These are phyloP conservation scores for Guadua angustifolia DNA, from an alignment of 176 grass and related monocot species.

Conservation along the genomic window DNA sequence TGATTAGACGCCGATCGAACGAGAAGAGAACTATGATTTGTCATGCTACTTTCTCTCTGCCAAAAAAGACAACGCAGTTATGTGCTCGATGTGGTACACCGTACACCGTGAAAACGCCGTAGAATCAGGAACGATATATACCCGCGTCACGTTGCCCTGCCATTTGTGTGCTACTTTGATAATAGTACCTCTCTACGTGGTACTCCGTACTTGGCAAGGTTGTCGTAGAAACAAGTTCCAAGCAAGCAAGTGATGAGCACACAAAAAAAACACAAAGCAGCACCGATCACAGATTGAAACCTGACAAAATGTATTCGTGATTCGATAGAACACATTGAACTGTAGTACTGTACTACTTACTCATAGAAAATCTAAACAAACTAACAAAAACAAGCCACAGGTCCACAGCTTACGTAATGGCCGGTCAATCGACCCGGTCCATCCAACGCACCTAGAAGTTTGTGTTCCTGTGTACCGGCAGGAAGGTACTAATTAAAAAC, in stretches of 20 bases:
- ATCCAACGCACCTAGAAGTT: conserved; percentile 8
- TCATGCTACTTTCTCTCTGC: background rate
- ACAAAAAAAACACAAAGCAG: background rate
- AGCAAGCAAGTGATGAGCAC: background rate
- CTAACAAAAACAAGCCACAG: background rate
- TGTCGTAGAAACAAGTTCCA: background rate
- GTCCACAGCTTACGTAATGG: background rate
- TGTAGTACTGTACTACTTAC: background rate
- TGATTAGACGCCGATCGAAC: background rate
- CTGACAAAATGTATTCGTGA: background rate
- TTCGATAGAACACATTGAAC: background rate
- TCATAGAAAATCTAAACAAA: background rate
- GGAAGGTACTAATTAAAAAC: background rate
- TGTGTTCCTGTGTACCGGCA: background rate
- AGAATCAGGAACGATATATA: too few species aligned
- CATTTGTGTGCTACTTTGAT: too few species aligned
- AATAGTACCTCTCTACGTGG: background rate
- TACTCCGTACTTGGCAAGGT: background rate
- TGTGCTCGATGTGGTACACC: background rate
- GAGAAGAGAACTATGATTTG: background rate
- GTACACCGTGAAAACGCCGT: background rate
- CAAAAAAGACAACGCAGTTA: background rate
- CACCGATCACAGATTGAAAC: too few species aligned
- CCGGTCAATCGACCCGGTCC: background rate
- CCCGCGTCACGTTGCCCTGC: too few species aligned